These are phyloP conservation scores for Trametes versicolor DNA, from an alignment of 1,284 basidiomycete genomes.

Conservation along the genomic window DNA sequence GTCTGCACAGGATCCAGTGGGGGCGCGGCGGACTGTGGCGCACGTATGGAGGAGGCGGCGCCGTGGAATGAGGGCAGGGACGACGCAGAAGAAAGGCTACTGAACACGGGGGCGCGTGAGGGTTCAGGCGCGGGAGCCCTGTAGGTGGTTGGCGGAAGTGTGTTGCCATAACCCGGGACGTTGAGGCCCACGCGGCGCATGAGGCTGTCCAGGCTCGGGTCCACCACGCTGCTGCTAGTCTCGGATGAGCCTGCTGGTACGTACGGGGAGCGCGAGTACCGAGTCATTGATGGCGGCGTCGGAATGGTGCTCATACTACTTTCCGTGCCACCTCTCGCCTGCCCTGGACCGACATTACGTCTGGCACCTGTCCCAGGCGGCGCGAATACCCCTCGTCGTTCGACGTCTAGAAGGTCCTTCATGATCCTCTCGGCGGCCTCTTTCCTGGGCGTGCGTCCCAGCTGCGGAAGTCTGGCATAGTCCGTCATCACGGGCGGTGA, in stretches of 20 bases:
- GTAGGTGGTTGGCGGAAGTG: not conserved
- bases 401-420: constrained; percentile 59
- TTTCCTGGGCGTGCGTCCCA: constrained; percentile 68
- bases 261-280: constrained; percentile 56
- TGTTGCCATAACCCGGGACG: constrained; percentile 29
- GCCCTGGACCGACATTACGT: constrained; percentile 8
- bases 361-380: constrained; percentile 21
- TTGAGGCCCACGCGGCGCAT: constrained; percentile 61
- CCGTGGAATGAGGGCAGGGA: constrained; percentile 19
- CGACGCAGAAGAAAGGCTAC: constrained; percentile 25
- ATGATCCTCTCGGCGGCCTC: constrained; percentile 75
- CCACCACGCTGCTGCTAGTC: constrained; percentile 49
- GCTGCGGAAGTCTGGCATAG: constrained; percentile 70
- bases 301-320: constrained; percentile 73
- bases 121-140: constrained; percentile 6
- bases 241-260: constrained; percentile 45
- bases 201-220: constrained; percentile 56
- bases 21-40: constrained; percentile 22
- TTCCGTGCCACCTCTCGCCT: constrained; percentile 46
- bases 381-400: constrained; percentile 36
- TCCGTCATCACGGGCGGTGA: constrained; percentile 89
- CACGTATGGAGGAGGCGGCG: constrained; percentile 22
- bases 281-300: constrained; percentile 73
- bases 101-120: constrained; percentile 19
- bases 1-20: constrained; percentile 31